These are phyloP conservation scores for Colletotrichum tropicale DNA, from an alignment of 2,329 filamentous ascomycete species.

Conservation along the genomic window DNA sequence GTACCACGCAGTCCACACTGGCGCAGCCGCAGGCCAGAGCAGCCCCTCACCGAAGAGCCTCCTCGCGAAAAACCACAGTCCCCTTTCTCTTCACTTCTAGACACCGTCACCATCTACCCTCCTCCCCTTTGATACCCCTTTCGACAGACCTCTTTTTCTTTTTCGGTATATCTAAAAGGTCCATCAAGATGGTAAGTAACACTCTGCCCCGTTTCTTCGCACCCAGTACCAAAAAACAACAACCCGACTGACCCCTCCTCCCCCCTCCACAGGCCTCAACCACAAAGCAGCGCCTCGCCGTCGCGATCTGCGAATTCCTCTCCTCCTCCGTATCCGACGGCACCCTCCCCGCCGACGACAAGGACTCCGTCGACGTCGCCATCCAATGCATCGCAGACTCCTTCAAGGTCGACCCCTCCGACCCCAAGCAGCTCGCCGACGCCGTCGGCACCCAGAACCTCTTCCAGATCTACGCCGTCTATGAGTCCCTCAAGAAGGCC, in stretches of 20 bases:
- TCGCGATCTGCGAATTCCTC: constrained; percentile 97
- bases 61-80: neutral
- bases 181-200: constrained; percentile 9
- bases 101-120: neutral
- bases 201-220: neutral
- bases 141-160: neutral
- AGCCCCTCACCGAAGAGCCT: neutral
- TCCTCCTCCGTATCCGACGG: constrained; percentile 84
- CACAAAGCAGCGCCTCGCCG: constrained; percentile 84
- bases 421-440: constrained; percentile 73
- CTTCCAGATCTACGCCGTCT: constrained; percentile 90
- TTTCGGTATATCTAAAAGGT: neutral
- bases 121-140: neutral
- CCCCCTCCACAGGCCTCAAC: constrained; percentile 44
- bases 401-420: constrained; percentile 90
- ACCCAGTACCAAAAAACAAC: neutral
- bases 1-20: neutral
- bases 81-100: neutral
- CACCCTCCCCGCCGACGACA: constrained; percentile 85
- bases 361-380: constrained; percentile 92
- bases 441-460: constrained; percentile 88
- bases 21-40: neutral
- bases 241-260: neutral
- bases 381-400: constrained; percentile 92
- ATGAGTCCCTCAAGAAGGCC: constrained; percentile 85